phyloP scores from a whole-genome alignment of 768 basidiomycete species.

The Boletus sp. region DNA sequence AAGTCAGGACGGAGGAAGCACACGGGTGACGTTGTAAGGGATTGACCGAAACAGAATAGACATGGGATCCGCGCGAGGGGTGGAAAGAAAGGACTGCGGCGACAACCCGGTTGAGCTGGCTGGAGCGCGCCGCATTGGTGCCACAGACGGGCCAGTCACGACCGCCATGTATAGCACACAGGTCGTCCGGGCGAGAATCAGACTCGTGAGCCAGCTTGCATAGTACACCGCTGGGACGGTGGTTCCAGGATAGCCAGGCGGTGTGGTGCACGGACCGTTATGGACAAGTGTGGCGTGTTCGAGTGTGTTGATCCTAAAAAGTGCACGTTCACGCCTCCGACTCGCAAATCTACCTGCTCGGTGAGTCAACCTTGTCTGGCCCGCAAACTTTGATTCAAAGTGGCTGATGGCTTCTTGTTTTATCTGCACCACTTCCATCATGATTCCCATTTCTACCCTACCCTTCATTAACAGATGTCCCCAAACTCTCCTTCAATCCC shows the following conservation, averaged over 20 bases:
- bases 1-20: too few species aligned
- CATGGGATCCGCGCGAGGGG: too few species aligned
- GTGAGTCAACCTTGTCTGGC: constrained; percentile 68
- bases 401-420: constrained; percentile 16
- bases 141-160: too few species aligned
- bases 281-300: constrained; percentile 32
- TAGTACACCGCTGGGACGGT: too few species aligned
- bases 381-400: constrained; percentile 41
- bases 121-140: too few species aligned
- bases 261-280: constrained; percentile 27
- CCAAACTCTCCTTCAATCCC: constrained; percentile 27
- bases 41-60: too few species aligned
- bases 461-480: constrained; percentile 17
- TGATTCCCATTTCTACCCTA: neutral
- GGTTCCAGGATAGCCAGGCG: constrained; percentile 29
- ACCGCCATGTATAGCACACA: too few species aligned
- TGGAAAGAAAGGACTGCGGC: too few species aligned
- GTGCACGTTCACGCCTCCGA: constrained; percentile 45
- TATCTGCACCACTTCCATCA: constrained; percentile 11
- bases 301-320: constrained; percentile 27
- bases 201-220: too few species aligned
- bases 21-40: too few species aligned
- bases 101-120: too few species aligned
- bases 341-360: constrained; percentile 60
- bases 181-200: too few species aligned